Evolutionary conservation across 2,329 filamentous ascomycete genomes (phyloP), one percentile per base, ranked within the genome.

Genomic region (Sporothrix globosa): DNA sequence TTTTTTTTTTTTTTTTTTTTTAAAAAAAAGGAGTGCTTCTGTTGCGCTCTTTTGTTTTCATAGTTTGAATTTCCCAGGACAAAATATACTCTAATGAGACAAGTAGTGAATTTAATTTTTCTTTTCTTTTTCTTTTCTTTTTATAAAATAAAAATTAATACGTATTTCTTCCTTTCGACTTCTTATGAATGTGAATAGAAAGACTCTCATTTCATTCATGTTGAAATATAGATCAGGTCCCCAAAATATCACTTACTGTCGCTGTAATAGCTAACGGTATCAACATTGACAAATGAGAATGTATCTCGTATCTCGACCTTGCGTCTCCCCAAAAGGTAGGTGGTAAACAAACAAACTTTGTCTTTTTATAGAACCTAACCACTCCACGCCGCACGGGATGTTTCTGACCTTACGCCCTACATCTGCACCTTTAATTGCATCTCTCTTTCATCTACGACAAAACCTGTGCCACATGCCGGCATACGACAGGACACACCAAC

Each of bases 241-340:
- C 34, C 9, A 34, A 6, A 34, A 9, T 34, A 34, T 9, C 5
- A 0, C 34, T 34, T 1, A 1, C 9, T 34, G 34, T 34, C 34
- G 34, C 4, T 34, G 34, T 34, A 34, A 34, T 34, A 7, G 34
- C 34, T 34, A 4, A 34, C 34, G 34, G 5, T 34, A 34, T 34
- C 34, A 34, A 9, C 34, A 7, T 34, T 30, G 34, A 13, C 41
- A 61, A 61, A 21, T 17, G 21, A 9, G 34, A 41, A 24, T 11
- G 56, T 34, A 44, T 7, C 4, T 41, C 41, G 21, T 60, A 30
- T 60, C 34, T 60, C 34, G 24, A 44, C 5, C 2, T 41, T 21
- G 56, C 9, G 10, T 44, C 19, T 44, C 61, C 61, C 14, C 52
- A 50, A 21, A 7, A 39, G 61, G 61, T 52, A 66, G 63, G 63